Evolutionary conservation across 2,329 filamentous ascomycete species (phyloP), one percentile per base, ranked within the genome.

Genomic region (Claviceps cyperi): DNA sequence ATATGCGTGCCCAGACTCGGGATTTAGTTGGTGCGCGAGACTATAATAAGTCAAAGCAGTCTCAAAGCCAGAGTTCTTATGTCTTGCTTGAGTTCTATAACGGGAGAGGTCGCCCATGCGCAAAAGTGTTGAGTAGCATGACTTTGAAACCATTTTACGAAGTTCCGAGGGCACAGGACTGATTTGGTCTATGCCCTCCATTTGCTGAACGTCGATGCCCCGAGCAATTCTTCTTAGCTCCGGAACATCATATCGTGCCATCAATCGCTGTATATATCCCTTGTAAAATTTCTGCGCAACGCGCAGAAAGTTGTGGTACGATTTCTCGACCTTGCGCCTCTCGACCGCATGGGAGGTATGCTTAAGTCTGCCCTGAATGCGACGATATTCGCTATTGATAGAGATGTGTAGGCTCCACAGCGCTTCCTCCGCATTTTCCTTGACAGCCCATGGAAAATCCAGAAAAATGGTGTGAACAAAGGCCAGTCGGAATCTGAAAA

Each of bases 21-120:
- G 88, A 57, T 85, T 77, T 49, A 97, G 76, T 48, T 84, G 80
- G 55, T 82, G 80, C 21, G 92, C 92, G 52, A 97, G 72, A 50
- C 78, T 73, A 65, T 98, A 97, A 66, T 91, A 95, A 11, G 84
- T 82, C 59, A 90, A 74, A 14, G 91, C 88, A 14, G 80, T 80
- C 24, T 84, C 84, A 73, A 86, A 94, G 58, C 84, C 85, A 49
- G 81, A 81, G 55, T 80, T 77, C 64, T 85, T 89, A 53, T 76
- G 76, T 52, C 83, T 80, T 52, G 86, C 72, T 61, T 91, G 85
- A 49, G 76, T 74, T 49, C 90, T 83, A 66, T 96, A 98, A 54
- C 92, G 81, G 47, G 86, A 86, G 46, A 98, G 74, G 64, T 98
- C 92, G 36, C 92, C 92, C 9, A 97, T 77, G 56, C 84, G 87